Evolutionary conservation across 192 early-diverging fungal species (phyloP), one percentile per base, ranked within the genome.

Genomic region (Gaertneriomyces sp.): DNA sequence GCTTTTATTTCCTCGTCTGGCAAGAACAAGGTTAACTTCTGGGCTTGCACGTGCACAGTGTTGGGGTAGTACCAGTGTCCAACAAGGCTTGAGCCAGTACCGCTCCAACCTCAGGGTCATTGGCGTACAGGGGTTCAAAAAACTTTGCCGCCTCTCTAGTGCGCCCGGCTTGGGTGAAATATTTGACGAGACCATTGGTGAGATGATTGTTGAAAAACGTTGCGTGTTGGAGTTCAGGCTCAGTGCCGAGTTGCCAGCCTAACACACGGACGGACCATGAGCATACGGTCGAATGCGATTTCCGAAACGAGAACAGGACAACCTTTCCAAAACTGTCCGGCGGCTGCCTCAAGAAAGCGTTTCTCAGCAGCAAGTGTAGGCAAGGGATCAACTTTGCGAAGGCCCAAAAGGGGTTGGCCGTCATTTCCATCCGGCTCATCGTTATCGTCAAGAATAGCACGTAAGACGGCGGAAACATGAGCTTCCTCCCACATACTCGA

Each of bases 221-320:
- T 6, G 96, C 91, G n/a, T 92, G 84, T 75, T 99, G 97, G 45
- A 96, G 90, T 66, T 96, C 93, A 7, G 94, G 88, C 38, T 88
- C 89, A 20, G 92, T 92, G 14, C 97, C 97, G 20, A 99, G 78
- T 64, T 90, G 89, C 93, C 94, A 97, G 25, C 88, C 88, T 85
- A 33, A 33, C 25, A 33, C 25, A 33, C 25, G 58, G 59, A 56
- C 39, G 54, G 5, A 16, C 4, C 39, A 33, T 39, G 19, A 11
- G 4, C 39, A 45, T 60, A 17, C 41, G 2, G 11, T 33, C 0
- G 44, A 5, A 60, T 6, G 8, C 17, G 49, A 61, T 49, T 8
- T 6, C 43, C 4, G 4, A 49, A 12, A 12, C 16, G 12, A 11
- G 10, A 4, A 16, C 42, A 7, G 44, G 11, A 44, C n/a, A 64